Evolutionary conservation across 768 basidiomycete genomes (phyloP).

Genomic region (Amanita polypyramis): DNA sequence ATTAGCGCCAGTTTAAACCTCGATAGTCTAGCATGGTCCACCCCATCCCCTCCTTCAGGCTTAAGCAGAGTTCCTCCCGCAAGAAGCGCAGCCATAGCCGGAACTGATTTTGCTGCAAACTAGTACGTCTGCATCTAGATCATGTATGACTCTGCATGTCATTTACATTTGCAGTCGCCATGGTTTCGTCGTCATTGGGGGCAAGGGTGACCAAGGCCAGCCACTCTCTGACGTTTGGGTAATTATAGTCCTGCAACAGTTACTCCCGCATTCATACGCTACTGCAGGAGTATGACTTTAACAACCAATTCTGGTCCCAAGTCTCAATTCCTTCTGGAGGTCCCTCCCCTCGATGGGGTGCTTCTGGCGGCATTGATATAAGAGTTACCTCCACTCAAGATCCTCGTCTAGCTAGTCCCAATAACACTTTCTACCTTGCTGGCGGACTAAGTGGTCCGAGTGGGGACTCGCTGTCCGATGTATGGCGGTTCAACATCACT

Average conservation of each 20-base stretch:
- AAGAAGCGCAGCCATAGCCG: conserved; percentile 53
- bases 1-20: conserved; percentile 45
- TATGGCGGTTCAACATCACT: conserved; percentile 62
- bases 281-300: conserved; percentile 67
- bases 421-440: conserved; percentile 63
- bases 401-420: conserved; percentile 38
- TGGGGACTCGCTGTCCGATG: conserved; percentile 43
- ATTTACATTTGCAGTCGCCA: conserved; percentile 41
- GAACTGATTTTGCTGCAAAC: conserved; percentile 70
- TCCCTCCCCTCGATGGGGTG: conserved; percentile 60
- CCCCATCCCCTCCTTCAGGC: conserved; percentile 39
- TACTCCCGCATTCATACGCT: conserved; percentile 4
- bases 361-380: conserved; percentile 65
- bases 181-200: conserved; percentile 67
- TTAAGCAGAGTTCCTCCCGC: conserved; percentile 43
- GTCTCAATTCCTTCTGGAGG: conserved; percentile 39
- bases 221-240: conserved; percentile 71
- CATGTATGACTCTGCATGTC: conserved; percentile 7
- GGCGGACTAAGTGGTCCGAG: conserved; percentile 52
- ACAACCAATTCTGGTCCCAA: conserved; percentile 65
- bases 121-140: conserved; percentile 42
- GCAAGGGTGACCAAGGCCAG: conserved; percentile 41
- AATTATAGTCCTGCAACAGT: conserved; percentile 13
- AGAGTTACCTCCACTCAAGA: conserved; percentile 33
- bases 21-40: conserved; percentile 48